Percentiles rank a stretch among this genome's conserved stretches.
phyloP scores from a whole-genome alignment of 2,329 filamentous ascomycete species.

The Cordyceps militaris region DNA sequence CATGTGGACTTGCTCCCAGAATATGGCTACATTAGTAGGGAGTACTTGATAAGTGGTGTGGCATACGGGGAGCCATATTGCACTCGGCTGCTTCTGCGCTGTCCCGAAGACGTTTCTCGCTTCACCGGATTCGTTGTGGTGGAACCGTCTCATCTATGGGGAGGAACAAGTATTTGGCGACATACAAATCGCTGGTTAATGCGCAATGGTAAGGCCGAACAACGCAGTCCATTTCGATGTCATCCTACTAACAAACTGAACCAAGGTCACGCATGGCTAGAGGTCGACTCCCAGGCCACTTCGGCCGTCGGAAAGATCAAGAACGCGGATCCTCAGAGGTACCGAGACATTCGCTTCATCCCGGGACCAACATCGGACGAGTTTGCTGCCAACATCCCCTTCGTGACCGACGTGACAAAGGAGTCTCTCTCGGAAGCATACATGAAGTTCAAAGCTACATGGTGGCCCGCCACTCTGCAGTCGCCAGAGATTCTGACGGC shows the following conservation, averaged over 20 bases:
- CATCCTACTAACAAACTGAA: not conserved
- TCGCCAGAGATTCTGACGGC: conserved; percentile 15
- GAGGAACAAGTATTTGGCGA: conserved; percentile 18
- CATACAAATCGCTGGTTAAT: conserved; percentile 18
- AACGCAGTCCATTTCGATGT: not conserved
- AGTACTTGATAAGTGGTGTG: conserved; percentile 15
- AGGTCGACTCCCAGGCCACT: conserved; percentile 17
- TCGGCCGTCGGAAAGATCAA: conserved; percentile 17
- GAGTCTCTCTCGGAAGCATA: conserved; percentile 14
- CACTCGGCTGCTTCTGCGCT: conserved; percentile 16
- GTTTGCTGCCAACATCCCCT: conserved; percentile 15
- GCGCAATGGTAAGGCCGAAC: conserved; percentile 14
- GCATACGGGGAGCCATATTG: conserved; percentile 16
- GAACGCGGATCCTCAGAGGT: conserved; percentile 14
- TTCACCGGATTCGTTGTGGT: conserved; percentile 16
- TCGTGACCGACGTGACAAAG: conserved; percentile 12
- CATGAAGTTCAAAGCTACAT: conserved; percentile 14
- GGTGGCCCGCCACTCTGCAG: conserved; percentile 17
- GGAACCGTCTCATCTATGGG: conserved; percentile 17
- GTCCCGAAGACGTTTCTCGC: conserved; percentile 5
- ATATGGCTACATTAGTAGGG: conserved; percentile 16
- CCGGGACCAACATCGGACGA: conserved; percentile 12
- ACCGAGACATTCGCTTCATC: conserved; percentile 16
- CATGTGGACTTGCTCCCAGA: conserved; percentile 17
- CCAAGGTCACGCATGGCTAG: conserved; percentile 17